Conservation (phyloP, 106 monocot species). For the Xerophyta viscosa region DNA sequence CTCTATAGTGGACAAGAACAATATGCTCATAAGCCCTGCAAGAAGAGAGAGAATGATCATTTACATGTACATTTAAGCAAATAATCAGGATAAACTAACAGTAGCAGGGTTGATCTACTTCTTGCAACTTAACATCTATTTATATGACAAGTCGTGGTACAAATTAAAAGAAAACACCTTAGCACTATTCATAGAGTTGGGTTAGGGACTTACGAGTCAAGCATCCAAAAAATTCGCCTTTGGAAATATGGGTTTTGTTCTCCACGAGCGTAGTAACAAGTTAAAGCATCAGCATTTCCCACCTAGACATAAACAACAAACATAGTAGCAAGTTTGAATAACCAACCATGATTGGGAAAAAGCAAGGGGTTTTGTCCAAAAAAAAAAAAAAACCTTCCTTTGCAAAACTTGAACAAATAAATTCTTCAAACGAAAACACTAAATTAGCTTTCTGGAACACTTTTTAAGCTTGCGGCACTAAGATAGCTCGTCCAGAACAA, state of each 20-base stretch:
- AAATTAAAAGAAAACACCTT: neutral
- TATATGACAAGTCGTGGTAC: neutral
- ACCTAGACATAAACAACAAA: conserved; percentile 26
- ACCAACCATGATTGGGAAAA: neutral
- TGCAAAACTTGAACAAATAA: no score
- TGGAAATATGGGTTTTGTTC: conserved; percentile 51
- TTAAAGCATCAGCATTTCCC: conserved; percentile 46
- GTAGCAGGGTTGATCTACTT: no score
- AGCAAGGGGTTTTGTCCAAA: neutral
- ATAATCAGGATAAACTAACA: neutral
- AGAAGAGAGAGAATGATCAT: conserved; percentile 15
- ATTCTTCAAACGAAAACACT: no score
- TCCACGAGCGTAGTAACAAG: conserved; percentile 72
- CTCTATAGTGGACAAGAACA: conserved; percentile 93
- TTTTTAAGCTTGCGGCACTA: no score
- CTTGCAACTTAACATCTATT: neutral
- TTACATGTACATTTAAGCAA: neutral
- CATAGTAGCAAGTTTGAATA: neutral
- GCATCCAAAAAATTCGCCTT: conserved; percentile 62
- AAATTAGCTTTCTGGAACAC: no score
- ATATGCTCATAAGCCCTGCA: conserved; percentile 78
- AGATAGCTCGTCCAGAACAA: no score
- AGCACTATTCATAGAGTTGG: neutral
- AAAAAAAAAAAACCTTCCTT: no score
- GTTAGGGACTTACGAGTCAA: conserved; percentile 47